Conservation (phyloP, 2,329 filamentous ascomycete genomes). For the Aspergillus versicolor region DNA sequence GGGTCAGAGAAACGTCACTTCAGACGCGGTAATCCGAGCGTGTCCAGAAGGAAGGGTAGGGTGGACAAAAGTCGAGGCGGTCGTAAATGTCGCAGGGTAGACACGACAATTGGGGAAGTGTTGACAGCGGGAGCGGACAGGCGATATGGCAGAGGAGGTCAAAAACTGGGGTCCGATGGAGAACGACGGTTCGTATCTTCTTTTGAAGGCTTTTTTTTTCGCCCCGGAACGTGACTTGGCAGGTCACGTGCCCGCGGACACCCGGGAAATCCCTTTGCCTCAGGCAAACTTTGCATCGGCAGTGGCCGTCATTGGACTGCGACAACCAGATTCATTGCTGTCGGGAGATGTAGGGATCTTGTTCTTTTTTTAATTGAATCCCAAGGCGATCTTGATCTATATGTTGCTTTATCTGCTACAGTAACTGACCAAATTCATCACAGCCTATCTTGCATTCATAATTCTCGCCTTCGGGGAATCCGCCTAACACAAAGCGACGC, state of each 20-base stretch:
- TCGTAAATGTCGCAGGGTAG: neutral
- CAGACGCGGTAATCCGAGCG: neutral
- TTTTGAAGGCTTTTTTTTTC: constrained; percentile 23
- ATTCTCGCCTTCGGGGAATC: neutral
- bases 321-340: neutral
- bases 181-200: constrained; percentile 18
- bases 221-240: constrained; percentile 22
- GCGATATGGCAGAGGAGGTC: constrained; percentile 8
- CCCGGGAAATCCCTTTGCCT: constrained; percentile 16
- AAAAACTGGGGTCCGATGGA: constrained; percentile 17
- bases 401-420: neutral
- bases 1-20: constrained; percentile 7
- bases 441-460: neutral
- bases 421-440: neutral
- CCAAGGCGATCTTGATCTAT: neutral
- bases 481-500: no score
- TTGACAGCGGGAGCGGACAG: neutral
- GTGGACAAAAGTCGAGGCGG: neutral
- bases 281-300: constrained; percentile 14
- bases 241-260: constrained; percentile 18
- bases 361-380: neutral
- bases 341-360: constrained; percentile 8
- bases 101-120: neutral
- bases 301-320: constrained; percentile 1
- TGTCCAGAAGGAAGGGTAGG: neutral